Base-by-base conservation (phyloP, 169 alveolate species). In the Plasmodium cynomolgi region DNA sequence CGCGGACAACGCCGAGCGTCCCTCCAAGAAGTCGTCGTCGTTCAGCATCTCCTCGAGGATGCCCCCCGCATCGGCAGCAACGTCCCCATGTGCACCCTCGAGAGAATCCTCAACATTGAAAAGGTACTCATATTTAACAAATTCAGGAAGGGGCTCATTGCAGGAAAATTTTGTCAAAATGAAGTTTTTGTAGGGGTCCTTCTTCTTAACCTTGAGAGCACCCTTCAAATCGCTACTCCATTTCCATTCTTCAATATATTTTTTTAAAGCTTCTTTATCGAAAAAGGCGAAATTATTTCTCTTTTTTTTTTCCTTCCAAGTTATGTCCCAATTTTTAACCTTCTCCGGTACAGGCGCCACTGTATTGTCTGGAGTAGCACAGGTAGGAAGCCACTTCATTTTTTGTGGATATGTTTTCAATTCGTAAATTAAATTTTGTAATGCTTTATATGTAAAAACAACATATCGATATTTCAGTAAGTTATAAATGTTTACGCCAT, bases 361-460 rank as follows among this genome's bases (percentile, higher is more conserved):
- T 4, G 84, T 58, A 74, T 96, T 96, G 80, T 97, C 95, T 20
- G 98, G 98, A 3, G 98, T 97, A 6, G 98, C 98, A 74, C 93
- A 91, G 23, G 93, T 95, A 17, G 98, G 97, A 73, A 96, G 83
- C 98, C 98, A 97, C 31, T 96, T 97, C 95, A 93, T 94, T 90
- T 96, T 95, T 29, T 96, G 93, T 6, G 98, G 98, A 91, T 97
- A 96, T 9, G 95, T 84, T 73, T 97, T 95, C 72, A 97, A 91
- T 75, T 93, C 86, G 85, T 91, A 94, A 4, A 97, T 96, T 83
- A 97, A 91, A 74, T 97, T 97, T 85, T 92, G 92, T 81, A 97
- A 93, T 29, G 98, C 98, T 84, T 96, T 93, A 92, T 96, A 97
- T 13, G 98, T 97, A 39, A 97, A 95, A 39, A 97, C 96, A 44